A percentile compares a stretch with the other conserved stretches of the same genome.
Evolutionary conservation across 768 basidiomycete genomes (phyloP).

Genomic region (Floccularia luteovirens): DNA sequence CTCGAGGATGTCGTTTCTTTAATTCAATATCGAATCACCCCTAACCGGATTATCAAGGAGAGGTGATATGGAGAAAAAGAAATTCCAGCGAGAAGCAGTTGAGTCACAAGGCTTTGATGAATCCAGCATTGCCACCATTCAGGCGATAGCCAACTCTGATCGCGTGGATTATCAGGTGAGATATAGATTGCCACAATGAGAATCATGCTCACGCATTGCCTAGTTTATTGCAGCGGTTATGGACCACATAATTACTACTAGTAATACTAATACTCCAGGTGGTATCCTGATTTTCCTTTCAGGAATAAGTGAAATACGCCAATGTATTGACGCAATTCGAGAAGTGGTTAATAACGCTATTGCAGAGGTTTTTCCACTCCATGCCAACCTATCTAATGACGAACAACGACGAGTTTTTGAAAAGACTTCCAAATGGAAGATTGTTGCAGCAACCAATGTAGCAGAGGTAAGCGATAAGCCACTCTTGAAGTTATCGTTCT

Average conservation of each 20-base stretch:
- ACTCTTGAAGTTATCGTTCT: background rate
- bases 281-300: slow-evolving; percentile 85
- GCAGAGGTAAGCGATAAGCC: slow-evolving; percentile 60
- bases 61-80: slow-evolving; percentile 36
- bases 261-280: slow-evolving; percentile 36
- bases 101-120: slow-evolving; percentile 47
- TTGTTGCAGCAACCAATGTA: slow-evolving; percentile 87
- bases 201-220: background rate
- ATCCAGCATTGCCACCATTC: slow-evolving; percentile 42
- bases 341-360: slow-evolving; percentile 21
- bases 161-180: slow-evolving; percentile 70
- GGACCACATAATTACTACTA: slow-evolving; percentile 48
- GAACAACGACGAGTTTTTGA: slow-evolving; percentile 80
- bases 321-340: slow-evolving; percentile 60
- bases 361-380: slow-evolving; percentile 66
- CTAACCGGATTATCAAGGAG: slow-evolving; percentile 20
- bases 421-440: slow-evolving; percentile 60
- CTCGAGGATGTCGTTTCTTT: slow-evolving; percentile 70
- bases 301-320: slow-evolving; percentile 84
- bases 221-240: slow-evolving; percentile 66
- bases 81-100: slow-evolving; percentile 40
- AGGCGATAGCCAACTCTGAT: slow-evolving; percentile 50
- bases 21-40: slow-evolving; percentile 46
- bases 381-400: slow-evolving; percentile 80
- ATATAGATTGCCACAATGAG: background rate